Evolutionary conservation across 352 stramenopile genomes (phyloP), one percentile per base, ranked within the genome.

Genomic region (Globisporangium nagaii): DNA sequence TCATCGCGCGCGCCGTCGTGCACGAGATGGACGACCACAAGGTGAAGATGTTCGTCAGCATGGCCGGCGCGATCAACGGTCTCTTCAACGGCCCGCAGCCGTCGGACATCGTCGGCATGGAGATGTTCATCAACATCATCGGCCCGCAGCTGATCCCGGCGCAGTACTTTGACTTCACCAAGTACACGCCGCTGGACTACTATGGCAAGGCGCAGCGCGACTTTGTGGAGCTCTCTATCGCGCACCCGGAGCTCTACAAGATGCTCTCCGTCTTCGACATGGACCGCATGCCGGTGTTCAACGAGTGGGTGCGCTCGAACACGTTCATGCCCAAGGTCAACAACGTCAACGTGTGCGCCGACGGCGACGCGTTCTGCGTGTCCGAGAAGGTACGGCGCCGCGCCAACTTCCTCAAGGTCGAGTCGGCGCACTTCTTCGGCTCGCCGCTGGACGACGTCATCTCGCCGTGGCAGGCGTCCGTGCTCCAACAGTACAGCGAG

Each of bases 1-100:
- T 71, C 19, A 60, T 84, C 25, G 67, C 72, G 36, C 63, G 71
- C 2, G 62, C 54, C 0, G 73, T 87, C 27, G 63, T 79, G 17
- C 71, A 86, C 56, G 45, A 78, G 34, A 81, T 79, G 76, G 69
- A 86, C 31, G 69, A 81, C 50, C 73, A 86, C 63, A 72, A 74
- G 0, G 67, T 69, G 2, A 55, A 83, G 35, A 67, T 56, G 4
- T 70, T 79, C 43, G 62, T 87, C 43, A 78, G 60, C 25, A 34
- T 87, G 6, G 71, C 73, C 0, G 71, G 66, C 2, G 55, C 40
- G 0, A 49, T 66, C 11, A 85, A 87, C 50, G 76, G 76, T 28
- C 28, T 66, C 22, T 87, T 84, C 47, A 71, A 76, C 42, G 74
- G 73, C 0, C 73, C 71, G 0, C 72, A 86, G 24, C 34, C 50